Base-by-base conservation (phyloP, 441 rosid genomes). In the Gossypium davidsonii region DNA sequence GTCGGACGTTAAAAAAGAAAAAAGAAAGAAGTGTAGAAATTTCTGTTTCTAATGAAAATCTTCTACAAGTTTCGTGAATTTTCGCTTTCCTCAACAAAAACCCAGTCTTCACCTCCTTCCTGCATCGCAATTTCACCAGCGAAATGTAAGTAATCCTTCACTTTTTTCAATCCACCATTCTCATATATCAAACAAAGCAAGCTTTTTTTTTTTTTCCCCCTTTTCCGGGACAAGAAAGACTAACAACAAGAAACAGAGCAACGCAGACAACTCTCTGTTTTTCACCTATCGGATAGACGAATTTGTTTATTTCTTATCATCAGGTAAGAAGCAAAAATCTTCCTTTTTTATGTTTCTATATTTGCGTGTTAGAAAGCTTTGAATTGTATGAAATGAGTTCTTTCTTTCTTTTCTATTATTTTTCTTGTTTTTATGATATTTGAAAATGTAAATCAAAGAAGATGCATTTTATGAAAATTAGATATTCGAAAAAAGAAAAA, bases 1-100 rank as follows among this genome's bases (percentile, higher is more conserved):
- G 1, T 20, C 28, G 26, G 28, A 1, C 2, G 4, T 15, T 6
- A 2, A 0, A 7, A 37, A 14, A 0, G 11, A 23, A 57, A 6
- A 37, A 14, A 0, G 23, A 23, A 57, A 6, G 23, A n/a, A 4
- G 7, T 80, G 85, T 57, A 53, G 83, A 70, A 78, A 6, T 15
- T 17, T 52, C 57, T 17, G 71, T 26, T 82, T 84, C 88, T 61
- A 65, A 81, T 17, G 51, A 18, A 73, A 55, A 20, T 3, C 5
- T 18, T 72, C 78, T 15, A 1, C 6, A 0, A 0, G 1, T 67
- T 82, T 84, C 85, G 61, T 65, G 85, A 79, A 21, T 25, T 14
- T 23, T 82, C 83, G 18, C 31, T 48, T 17, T 4, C 15, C 77
- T 67, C 26, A 25, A 9, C 79, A 79, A 31, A 80, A 75, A 0